Base-by-base conservation (phyloP, 768 basidiomycete genomes). In the Cystofilobasidium ferigula region DNA sequence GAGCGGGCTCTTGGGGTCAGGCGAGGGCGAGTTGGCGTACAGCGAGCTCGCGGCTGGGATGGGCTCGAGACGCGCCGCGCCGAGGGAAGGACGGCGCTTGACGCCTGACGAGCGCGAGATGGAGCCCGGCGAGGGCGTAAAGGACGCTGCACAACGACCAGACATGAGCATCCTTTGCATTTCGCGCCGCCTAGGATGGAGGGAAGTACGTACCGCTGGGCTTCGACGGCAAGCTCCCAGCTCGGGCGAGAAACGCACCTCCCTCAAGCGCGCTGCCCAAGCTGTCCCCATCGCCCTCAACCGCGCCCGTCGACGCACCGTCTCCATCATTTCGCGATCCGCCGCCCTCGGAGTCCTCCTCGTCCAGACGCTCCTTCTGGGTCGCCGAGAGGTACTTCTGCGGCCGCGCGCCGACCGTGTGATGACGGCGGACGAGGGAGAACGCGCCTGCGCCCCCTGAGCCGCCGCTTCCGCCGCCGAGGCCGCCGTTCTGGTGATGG, bases 391-490 rank as follows among this genome's bases (percentile, higher is more conserved):
- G 53, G 24, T 51, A 54, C 51, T 53, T 36, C 20, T 63, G 62
- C 18, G 62, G 62, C 3, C 48, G 48, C 12, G 48, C n/a, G 26
- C 62, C 62, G 51, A 63, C 62, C 26, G 62, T 63, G 62, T 63
- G 51, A 51, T 63, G 48, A 18, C 62, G 36, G 3, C 62, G 48
- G 40, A 63, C 62, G 51, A 63, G 62, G n/a, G 51, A 54, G 30
- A 32, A 54, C 28, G 22, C n/a, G 14, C 5, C n/a, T 16, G 3
- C 5, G 3, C 45, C 22, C 5, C 22, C 13, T 8, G 22, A 20
- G 45, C 45, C 5, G 45, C 45, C 45, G n/a, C 30, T 32, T 8
- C 51, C 30, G 30, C 14, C 16, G 26, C 2, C 16, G 26, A 13
- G 5, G 51, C 4, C 13, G 30, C 10, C n/a, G n/a, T n/a, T n/a